Conservation (phyloP, 2,329 filamentous ascomycete genomes). For the Fusarium sp. region DNA sequence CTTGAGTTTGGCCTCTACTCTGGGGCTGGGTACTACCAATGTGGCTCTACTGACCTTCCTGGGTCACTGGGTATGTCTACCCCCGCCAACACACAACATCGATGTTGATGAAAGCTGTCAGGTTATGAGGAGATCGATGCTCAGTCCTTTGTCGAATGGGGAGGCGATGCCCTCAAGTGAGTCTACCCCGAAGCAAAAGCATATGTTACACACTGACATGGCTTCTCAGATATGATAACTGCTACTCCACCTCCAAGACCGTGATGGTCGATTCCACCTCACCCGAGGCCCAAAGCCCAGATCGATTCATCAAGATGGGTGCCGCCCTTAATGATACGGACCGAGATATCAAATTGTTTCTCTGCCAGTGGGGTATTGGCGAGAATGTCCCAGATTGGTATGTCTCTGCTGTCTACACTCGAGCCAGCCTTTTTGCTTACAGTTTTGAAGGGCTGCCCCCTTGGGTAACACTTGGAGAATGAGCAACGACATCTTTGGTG, state of each 20-base stretch:
- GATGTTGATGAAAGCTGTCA: constrained; percentile 9
- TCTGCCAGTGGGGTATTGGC: constrained; percentile 66
- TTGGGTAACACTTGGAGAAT: constrained; percentile 63
- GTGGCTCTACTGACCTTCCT: constrained; percentile 55
- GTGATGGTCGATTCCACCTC: constrained; percentile 56
- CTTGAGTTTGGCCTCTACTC: constrained; percentile 68
- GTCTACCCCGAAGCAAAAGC: neutral
- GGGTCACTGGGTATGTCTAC: constrained; percentile 55
- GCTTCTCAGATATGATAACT: constrained; percentile 58
- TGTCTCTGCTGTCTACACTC: fast-evolving
- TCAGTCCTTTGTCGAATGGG: constrained; percentile 56
- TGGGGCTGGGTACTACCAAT: constrained; percentile 59
- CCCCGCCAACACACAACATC: fast-evolving
- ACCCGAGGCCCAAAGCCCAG: constrained; percentile 52
- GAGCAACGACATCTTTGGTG: constrained; percentile 65
- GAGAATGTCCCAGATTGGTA: constrained; percentile 59
- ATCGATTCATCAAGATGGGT: constrained; percentile 61
- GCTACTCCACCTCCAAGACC: constrained; percentile 57
- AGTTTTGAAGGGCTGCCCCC: constrained; percentile 49
- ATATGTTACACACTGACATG: neutral
- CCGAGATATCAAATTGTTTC: constrained; percentile 60
- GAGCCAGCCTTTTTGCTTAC: neutral
- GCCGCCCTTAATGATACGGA: constrained; percentile 52
- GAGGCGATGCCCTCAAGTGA: constrained; percentile 65
- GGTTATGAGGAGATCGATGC: constrained; percentile 57